phyloP scores from a whole-genome alignment of 2,329 filamentous ascomycete genomes.

The Aspergillus sojae region DNA sequence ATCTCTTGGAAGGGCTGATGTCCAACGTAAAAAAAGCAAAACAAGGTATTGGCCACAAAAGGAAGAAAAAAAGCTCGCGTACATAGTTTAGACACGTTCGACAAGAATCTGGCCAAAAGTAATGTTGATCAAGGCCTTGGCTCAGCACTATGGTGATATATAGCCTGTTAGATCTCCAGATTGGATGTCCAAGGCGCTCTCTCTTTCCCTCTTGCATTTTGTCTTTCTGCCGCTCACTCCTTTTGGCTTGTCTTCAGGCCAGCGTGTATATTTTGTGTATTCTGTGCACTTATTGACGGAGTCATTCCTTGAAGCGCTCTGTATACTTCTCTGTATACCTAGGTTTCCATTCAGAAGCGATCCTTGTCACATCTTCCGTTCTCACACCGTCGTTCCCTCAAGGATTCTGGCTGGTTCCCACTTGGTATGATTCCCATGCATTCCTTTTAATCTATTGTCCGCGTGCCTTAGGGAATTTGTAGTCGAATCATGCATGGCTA shows the following conservation, averaged over 20 bases:
- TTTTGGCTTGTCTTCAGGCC: constrained; percentile 3
- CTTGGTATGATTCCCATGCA: neutral
- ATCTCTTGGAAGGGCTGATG: neutral
- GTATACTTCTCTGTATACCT: neutral
- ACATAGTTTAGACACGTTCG: neutral
- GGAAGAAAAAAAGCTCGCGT: neutral
- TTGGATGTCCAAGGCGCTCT: neutral
- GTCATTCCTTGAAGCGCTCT: neutral
- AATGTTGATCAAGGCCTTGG: constrained; percentile 15
- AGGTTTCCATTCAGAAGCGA: neutral
- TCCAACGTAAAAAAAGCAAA: neutral
- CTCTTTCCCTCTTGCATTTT: constrained; percentile 9
- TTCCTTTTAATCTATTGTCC: constrained; percentile 1
- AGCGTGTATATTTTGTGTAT: neutral
- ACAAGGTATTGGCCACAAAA: neutral
- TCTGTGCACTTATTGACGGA: neutral
- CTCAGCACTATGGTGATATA: constrained; percentile 2
- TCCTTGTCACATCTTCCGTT: neutral
- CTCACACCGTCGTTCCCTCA: neutral
- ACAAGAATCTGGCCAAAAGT: constrained; percentile 9
- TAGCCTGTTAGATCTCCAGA: constrained; percentile 2
- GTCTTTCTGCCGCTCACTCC: constrained; percentile 12
- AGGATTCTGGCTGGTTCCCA: neutral
- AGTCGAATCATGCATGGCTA: constrained; percentile 8
- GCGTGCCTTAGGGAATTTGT: neutral